Base-by-base conservation (phyloP, 1,284 basidiomycete species). In the Malassezia sympodialis region DNA sequence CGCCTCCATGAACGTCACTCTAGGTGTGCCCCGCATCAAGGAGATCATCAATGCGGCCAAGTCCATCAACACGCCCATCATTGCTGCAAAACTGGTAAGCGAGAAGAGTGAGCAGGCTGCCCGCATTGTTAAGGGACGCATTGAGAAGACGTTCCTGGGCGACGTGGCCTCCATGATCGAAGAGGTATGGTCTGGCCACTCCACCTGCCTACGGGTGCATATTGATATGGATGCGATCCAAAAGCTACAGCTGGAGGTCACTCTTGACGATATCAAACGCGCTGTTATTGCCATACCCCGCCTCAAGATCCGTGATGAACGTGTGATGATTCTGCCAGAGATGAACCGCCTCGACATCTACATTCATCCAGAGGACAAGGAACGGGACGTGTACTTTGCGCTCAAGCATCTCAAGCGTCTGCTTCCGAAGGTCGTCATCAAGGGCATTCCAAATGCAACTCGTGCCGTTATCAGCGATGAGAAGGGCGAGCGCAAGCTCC, bases 41-140 rank as follows among this genome's bases (percentile, higher is more conserved):
- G 94, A 99, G 77, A 98, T 98, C 68, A 98, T 99, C 80, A 99
- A 98, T 67, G 94, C 91, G 3, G 89, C 93, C 37, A 98, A 96
- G 77, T 77, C 81, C 42, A 98, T 99, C 77, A 93, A 88, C 68
- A 98, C 94, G 3, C 94, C 94, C 1, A 96, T 99, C 74, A 98
- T 99, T 75, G 91, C 90, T 57, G 94, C 90, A 66, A 90, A 88
- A 73, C 80, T 99, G 17, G 88, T 90, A 19, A 87, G 85, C 15
- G 68, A 76, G 40, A 58, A 68, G 40, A 81, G 82, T 48, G 81
- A 86, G 57, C 89, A 83, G 57, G 89, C 91, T 30, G 94, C 94
- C 21, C 84, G 94, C 53, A 96, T 98, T 65, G 93, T 98, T 64
- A 98, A 99, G 76, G 94, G 87, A 11, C 82, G 94, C 45, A 78